phyloP scores from a whole-genome alignment of 129 eudicot genomes.

The Flaveria brownii region DNA sequence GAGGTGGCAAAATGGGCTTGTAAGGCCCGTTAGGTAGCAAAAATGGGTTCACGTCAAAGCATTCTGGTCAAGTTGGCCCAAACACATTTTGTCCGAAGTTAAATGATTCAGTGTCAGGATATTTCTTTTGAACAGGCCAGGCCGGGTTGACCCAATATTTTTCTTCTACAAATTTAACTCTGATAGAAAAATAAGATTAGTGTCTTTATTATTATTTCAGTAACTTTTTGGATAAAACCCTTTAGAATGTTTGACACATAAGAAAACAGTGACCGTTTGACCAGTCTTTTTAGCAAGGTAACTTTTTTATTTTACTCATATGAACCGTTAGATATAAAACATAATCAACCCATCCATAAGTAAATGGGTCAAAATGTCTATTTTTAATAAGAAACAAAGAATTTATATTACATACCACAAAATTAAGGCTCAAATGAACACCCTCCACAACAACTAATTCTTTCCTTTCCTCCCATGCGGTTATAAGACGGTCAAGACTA shows the following conservation, averaged over 20 bases:
- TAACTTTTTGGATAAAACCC: background rate
- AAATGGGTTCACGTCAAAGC: background rate
- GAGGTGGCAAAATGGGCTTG: background rate
- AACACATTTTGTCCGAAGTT: background rate
- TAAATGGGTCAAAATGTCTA: background rate
- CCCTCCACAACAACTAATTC: slow-evolving; percentile 96
- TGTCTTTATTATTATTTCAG: background rate
- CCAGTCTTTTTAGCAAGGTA: background rate
- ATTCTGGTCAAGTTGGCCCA: background rate
- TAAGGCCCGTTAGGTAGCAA: background rate
- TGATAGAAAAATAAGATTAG: background rate
- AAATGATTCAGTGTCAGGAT: background rate
- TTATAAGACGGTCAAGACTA: slow-evolving; percentile 87
- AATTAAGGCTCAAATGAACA: slow-evolving; percentile 92
- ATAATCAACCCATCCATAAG: background rate
- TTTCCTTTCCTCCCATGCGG: slow-evolving; percentile 94
- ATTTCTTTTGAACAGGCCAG: background rate
- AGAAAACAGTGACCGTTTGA: background rate
- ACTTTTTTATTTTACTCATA: background rate
- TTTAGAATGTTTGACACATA: background rate
- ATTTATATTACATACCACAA: slow-evolving; percentile 55
- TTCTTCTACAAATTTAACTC: background rate
- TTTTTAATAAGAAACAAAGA: background rate
- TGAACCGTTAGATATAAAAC: background rate
- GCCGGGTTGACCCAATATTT: background rate